A percentile compares a stretch with the other conserved stretches of the same genome.
phyloP scores from a whole-genome alignment of 495 filamentous ascomycete genomes.

The Aspergillus steynii region DNA sequence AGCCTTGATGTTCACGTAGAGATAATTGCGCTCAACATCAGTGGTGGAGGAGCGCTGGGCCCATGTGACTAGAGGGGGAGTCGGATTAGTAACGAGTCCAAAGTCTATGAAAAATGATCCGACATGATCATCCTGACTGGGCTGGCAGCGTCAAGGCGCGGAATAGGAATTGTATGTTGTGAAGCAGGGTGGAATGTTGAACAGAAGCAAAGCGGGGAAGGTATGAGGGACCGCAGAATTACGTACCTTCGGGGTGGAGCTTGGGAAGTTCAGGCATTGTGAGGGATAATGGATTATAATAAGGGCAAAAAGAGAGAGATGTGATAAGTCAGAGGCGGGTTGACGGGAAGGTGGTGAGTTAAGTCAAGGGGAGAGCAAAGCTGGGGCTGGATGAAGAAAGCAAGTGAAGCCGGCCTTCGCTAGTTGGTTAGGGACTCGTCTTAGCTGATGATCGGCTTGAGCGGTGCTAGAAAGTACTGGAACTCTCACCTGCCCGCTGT shows the following conservation, averaged over 20 bases:
- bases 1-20: conserved; percentile 87
- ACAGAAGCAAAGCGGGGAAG: conserved; percentile 36
- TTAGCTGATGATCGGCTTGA: conserved; percentile 24
- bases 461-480: conserved; percentile 41
- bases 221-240: conserved; percentile 23
- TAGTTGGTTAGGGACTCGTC: conserved; percentile 10
- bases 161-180: not conserved
- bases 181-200: conserved; percentile 5
- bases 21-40: conserved; percentile 83
- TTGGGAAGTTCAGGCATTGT: conserved; percentile 35
- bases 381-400: conserved; percentile 11
- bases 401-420: conserved; percentile 4
- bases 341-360: not conserved
- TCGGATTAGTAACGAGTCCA: conserved; percentile 21
- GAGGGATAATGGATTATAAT: conserved; percentile 3
- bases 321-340: not conserved
- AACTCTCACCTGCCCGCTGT: conserved; percentile 29
- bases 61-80: conserved; percentile 73
- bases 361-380: conserved; percentile 15
- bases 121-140: not conserved
- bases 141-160: not conserved
- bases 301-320: conserved; percentile 3
- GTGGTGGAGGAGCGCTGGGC: conserved; percentile 86
- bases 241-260: conserved; percentile 44
- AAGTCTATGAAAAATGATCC: not conserved